Evolutionary conservation across 1,284 basidiomycete genomes (phyloP).

Genomic region (Wallemia hederae): DNA sequence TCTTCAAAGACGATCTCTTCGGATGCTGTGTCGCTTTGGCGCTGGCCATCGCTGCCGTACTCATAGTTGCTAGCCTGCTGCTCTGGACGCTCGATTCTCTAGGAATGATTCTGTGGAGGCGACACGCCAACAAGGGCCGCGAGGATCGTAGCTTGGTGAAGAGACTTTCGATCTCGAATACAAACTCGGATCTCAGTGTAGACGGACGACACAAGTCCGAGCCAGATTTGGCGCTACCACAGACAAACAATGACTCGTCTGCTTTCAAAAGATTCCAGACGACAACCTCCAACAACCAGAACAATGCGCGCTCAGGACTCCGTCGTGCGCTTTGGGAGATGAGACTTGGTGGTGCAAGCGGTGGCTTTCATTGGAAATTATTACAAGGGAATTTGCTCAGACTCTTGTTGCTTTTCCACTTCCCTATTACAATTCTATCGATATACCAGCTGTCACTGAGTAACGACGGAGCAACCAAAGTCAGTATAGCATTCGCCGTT

Average conservation of each 20-base stretch:
- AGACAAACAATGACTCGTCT: neutral
- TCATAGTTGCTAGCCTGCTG: slow-evolving; percentile 34
- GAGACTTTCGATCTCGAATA: neutral
- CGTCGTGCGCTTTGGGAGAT: neutral
- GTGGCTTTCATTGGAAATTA: slow-evolving; percentile 3
- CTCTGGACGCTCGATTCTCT: slow-evolving; percentile 39
- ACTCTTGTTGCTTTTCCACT: slow-evolving; percentile 65
- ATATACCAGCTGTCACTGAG: slow-evolving; percentile 50
- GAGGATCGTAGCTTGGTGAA: neutral
- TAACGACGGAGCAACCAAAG: slow-evolving; percentile 22
- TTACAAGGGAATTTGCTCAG: slow-evolving; percentile 69
- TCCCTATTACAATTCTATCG: slow-evolving; percentile 73
- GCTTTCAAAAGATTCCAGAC: neutral
- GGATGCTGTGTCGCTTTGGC: slow-evolving; percentile 55
- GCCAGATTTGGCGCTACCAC: neutral
- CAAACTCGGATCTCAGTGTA: neutral
- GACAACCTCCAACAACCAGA: neutral
- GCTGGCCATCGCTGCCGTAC: slow-evolving; percentile 41
- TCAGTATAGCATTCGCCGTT: slow-evolving; percentile 36
- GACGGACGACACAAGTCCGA: neutral
- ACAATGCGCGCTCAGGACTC: neutral
- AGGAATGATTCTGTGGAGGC: slow-evolving; percentile 2
- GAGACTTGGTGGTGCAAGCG: neutral
- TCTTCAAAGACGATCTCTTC: slow-evolving; percentile 56
- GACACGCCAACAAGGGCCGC: neutral